These are phyloP conservation scores for Vicia faba DNA, from an alignment of 306 rosid genomes.

Conservation along the genomic window DNA sequence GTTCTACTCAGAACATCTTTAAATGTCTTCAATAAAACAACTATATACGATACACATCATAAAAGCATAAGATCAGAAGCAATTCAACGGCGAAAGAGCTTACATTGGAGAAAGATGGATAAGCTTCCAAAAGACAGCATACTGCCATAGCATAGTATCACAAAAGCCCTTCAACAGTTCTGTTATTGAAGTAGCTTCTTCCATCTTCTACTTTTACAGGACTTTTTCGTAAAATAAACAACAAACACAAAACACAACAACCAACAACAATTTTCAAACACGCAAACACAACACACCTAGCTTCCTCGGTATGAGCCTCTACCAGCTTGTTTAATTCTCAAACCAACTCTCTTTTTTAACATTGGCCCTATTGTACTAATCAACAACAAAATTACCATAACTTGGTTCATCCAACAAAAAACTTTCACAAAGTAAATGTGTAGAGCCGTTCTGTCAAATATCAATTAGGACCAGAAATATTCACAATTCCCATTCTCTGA, in stretches of 20 bases:
- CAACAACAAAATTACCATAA: conserved; percentile 59
- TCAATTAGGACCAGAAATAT: conserved; percentile 35
- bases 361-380: conserved; percentile 68
- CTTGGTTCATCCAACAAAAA: conserved; percentile 50
- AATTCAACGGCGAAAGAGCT: conserved; percentile 36
- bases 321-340: conserved; percentile 85
- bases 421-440: conserved; percentile 42
- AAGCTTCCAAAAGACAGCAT: conserved; percentile 96
- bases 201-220: conserved; percentile 51
- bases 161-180: conserved; percentile 72
- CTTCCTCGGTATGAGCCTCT: conserved; percentile 91
- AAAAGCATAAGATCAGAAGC: conserved; percentile 8
- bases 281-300: conserved; percentile 43
- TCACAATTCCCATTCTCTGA: conserved; percentile 21
- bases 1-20: background rate
- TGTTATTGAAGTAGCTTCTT: conserved; percentile 48
- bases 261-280: conserved; percentile 35
- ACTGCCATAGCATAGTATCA: conserved; percentile 67
- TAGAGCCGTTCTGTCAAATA: conserved; percentile 47
- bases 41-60: background rate
- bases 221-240: conserved; percentile 24
- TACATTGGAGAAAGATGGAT: conserved; percentile 51
- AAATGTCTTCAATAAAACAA: background rate
- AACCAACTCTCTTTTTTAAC: conserved; percentile 73
- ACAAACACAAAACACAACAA: conserved; percentile 36